A percentile compares a stretch with the other conserved stretches of the same genome.
Evolutionary conservation across 768 basidiomycete genomes (phyloP).

Genomic region (Boletus subcaerulescens): DNA sequence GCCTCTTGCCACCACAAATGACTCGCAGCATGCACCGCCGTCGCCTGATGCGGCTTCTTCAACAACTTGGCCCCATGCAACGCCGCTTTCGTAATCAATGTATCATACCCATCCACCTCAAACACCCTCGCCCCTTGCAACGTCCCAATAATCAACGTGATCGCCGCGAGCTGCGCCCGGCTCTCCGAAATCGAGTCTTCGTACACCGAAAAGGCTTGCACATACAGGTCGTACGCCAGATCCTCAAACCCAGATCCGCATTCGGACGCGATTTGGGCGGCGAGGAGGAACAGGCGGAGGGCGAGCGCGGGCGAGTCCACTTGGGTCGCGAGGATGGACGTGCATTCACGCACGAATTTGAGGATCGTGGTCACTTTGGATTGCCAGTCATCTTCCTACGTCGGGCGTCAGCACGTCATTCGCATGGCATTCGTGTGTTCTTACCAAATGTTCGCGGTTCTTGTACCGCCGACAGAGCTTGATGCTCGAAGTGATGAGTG

Average conservation of each 20-base stretch:
- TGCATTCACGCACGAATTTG: conserved; percentile 92
- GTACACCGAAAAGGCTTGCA: conserved; percentile 96
- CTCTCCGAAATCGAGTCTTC: conserved; percentile 97
- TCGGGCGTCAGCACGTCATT: background rate
- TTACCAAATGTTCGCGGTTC: conserved; percentile 66
- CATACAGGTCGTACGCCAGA: conserved; percentile 95
- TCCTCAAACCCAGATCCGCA: conserved; percentile 93
- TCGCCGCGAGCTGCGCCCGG: conserved; percentile 94
- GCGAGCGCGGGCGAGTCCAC: conserved; percentile 93
- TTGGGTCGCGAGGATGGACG: conserved; percentile 87
- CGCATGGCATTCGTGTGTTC: conserved; percentile 15
- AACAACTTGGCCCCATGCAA: conserved; percentile 92
- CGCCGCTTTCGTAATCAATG: conserved; percentile 97
- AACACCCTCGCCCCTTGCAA: conserved; percentile 90
- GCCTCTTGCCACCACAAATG: conserved; percentile 97
- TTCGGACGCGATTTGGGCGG: conserved; percentile 93
- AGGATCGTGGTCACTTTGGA: conserved; percentile 82
- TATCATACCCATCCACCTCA: conserved; percentile 93
- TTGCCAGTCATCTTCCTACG: conserved; percentile 83
- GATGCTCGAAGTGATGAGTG: conserved; percentile 89
- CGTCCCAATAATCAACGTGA: conserved; percentile 90
- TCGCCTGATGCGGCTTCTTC: conserved; percentile 98
- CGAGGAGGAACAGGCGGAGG: conserved; percentile 90
- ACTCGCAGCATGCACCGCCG: conserved; percentile 90
- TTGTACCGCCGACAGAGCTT: conserved; percentile 93